Percentiles rank a stretch among this genome's conserved stretches.
phyloP scores from a whole-genome alignment of 176 grass and related monocot species.

The Typha latifolia region DNA sequence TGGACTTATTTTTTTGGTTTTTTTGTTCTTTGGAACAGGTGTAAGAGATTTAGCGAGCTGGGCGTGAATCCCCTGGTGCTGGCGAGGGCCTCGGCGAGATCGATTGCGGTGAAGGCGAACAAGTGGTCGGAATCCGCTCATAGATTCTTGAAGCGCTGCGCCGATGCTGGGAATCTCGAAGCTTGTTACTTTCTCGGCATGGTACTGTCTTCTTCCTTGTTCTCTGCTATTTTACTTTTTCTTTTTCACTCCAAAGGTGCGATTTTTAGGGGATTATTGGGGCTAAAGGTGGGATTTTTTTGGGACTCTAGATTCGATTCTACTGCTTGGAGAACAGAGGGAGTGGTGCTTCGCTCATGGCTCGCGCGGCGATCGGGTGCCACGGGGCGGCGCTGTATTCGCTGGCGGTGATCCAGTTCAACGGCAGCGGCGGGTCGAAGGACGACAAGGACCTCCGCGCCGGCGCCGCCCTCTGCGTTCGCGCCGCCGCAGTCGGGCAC shows the following conservation, averaged over 20 bases:
- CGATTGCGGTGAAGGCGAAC: conserved; percentile 18
- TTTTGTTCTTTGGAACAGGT: conserved; percentile 27
- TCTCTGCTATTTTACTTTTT: not conserved
- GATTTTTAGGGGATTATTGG: not conserved
- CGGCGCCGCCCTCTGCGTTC: conserved; percentile 46
- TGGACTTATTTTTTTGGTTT: conserved; percentile 12
- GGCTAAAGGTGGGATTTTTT: not conserved
- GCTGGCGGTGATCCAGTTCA: conserved; percentile 63
- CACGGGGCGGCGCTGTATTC: conserved; percentile 52
- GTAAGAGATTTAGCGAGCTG: conserved; percentile 55
- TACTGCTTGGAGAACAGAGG: conserved; percentile 45
- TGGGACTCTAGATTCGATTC: conserved; percentile 34
- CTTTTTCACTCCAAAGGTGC: not conserved
- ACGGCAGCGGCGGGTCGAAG: conserved; percentile 53
- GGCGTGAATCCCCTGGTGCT: conserved; percentile 27
- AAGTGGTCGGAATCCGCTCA: conserved; percentile 45
- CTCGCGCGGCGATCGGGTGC: conserved; percentile 32
- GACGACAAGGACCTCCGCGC: conserved; percentile 43
- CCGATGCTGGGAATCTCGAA: conserved; percentile 50
- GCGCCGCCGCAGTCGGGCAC: conserved; percentile 54
- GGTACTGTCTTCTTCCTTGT: conserved; percentile 14
- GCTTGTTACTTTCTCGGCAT: conserved; percentile 74
- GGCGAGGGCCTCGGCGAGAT: conserved; percentile 27
- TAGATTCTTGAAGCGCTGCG: conserved; percentile 47
- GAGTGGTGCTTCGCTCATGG: conserved; percentile 33